Evolutionary conservation across 257 asterid genomes (phyloP).

Genomic region (Scutellaria baicalensis): DNA sequence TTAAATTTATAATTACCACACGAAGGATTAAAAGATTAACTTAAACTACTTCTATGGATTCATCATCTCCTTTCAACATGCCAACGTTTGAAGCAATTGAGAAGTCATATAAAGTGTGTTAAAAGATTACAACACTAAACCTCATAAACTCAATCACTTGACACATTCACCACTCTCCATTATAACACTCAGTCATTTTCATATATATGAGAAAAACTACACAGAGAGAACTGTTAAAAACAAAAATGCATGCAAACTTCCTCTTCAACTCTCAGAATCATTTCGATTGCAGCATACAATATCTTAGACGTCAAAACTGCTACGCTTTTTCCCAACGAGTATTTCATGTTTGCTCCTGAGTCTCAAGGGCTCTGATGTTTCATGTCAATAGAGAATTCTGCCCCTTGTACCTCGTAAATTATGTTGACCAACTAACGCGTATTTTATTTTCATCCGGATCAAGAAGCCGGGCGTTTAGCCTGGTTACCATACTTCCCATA

Average conservation of each 20-base stretch:
- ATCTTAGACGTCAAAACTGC: neutral
- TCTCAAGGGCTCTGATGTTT: neutral
- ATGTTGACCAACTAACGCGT: neutral
- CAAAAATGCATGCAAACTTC: neutral
- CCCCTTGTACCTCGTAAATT: neutral
- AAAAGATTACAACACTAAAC: too few relatives aligned
- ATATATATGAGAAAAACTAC: neutral
- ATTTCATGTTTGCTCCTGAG: neutral
- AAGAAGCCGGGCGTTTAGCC: conserved; percentile 19
- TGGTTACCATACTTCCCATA: conserved; percentile 31
- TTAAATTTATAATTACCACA: too few relatives aligned
- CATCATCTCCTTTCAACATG: too few relatives aligned
- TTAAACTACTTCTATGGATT: too few relatives aligned
- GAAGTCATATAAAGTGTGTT: too few relatives aligned
- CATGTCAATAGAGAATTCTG: neutral
- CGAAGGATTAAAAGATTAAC: too few relatives aligned
- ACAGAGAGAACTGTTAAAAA: neutral
- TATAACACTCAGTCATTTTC: too few relatives aligned
- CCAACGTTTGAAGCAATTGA: too few relatives aligned
- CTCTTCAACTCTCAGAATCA: neutral
- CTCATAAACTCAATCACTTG: neutral
- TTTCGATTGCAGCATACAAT: neutral
- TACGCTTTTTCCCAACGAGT: neutral
- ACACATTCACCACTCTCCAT: neutral
- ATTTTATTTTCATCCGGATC: neutral